These are phyloP conservation scores for Nemania diffusa DNA, from an alignment of 2,329 filamentous ascomycete genomes.

Conservation along the genomic window DNA sequence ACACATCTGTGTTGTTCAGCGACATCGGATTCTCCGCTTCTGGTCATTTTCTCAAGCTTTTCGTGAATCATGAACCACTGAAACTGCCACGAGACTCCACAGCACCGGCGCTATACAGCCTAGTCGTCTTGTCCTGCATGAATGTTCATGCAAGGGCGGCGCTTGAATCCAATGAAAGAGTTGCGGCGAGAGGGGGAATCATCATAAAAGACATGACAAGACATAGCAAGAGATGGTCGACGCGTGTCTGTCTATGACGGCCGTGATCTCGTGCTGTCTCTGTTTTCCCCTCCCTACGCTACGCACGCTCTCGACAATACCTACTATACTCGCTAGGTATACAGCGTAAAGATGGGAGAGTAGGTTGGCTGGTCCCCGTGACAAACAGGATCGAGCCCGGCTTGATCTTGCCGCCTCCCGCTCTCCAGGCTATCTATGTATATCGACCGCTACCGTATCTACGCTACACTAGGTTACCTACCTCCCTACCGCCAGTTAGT, in stretches of 20 bases:
- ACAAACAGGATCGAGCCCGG: slow-evolving; percentile 26
- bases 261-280: too few relatives aligned
- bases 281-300: too few relatives aligned
- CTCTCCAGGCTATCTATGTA: slow-evolving; percentile 1
- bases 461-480: not conserved
- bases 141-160: slow-evolving; percentile 39
- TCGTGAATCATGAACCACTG: slow-evolving; percentile 20
- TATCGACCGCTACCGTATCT: not conserved
- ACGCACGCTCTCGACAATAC: too few relatives aligned
- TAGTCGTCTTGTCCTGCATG: slow-evolving; percentile 34
- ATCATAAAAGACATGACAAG: slow-evolving; percentile 1
- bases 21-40: slow-evolving; percentile 37
- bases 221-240: slow-evolving; percentile 14
- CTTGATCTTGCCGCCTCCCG: slow-evolving; percentile 26
- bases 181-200: not conserved
- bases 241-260: slow-evolving; percentile 16
- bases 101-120: not conserved
- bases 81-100: slow-evolving; percentile 33
- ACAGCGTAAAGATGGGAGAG: not conserved
- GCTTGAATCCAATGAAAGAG: not conserved
- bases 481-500: not conserved
- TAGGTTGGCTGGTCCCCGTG: not conserved
- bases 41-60: not conserved
- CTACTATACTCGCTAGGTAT: too few relatives aligned
- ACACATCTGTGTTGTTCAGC: slow-evolving; percentile 21